Evolutionary conservation across 164 flowering plant species (phyloP).

Genomic region (Pachysandra terminalis): DNA sequence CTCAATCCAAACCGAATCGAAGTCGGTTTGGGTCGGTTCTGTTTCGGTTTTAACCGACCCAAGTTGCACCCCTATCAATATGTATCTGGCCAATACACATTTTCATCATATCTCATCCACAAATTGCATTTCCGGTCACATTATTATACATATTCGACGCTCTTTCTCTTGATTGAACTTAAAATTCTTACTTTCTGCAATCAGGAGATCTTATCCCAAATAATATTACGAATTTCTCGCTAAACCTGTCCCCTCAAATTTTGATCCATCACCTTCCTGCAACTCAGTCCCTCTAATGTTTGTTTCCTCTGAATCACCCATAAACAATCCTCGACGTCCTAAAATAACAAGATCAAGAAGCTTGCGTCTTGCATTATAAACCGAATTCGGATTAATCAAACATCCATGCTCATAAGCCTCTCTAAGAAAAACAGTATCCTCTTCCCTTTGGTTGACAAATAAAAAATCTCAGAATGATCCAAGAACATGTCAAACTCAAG

Average conservation of each 20-base stretch:
- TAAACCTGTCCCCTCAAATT: background rate
- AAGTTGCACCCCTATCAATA: too few relatives aligned
- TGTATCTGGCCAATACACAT: background rate
- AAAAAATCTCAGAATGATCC: constrained; percentile 90
- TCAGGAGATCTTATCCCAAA: background rate
- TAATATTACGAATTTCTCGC: background rate
- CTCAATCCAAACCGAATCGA: too few relatives aligned
- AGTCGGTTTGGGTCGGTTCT: too few relatives aligned
- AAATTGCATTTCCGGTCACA: background rate
- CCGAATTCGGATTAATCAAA: constrained; percentile 66
- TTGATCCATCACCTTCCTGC: constrained; percentile 5
- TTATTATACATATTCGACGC: background rate
- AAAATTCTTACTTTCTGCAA: background rate
- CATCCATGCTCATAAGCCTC: constrained; percentile 81
- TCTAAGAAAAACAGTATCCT: constrained; percentile 69
- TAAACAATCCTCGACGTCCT: constrained; percentile 51
- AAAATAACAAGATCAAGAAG: constrained; percentile 74
- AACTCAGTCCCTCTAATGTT: background rate
- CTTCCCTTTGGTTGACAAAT: constrained; percentile 78
- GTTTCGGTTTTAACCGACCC: too few relatives aligned
- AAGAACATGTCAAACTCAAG: constrained; percentile 81
- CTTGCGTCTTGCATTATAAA: constrained; percentile 74
- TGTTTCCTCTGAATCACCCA: background rate
- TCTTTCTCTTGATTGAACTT: background rate
- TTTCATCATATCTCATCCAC: background rate